These are phyloP conservation scores for Venturia oleaginea DNA, from an alignment of 2,329 filamentous ascomycete species.

Conservation along the genomic window DNA sequence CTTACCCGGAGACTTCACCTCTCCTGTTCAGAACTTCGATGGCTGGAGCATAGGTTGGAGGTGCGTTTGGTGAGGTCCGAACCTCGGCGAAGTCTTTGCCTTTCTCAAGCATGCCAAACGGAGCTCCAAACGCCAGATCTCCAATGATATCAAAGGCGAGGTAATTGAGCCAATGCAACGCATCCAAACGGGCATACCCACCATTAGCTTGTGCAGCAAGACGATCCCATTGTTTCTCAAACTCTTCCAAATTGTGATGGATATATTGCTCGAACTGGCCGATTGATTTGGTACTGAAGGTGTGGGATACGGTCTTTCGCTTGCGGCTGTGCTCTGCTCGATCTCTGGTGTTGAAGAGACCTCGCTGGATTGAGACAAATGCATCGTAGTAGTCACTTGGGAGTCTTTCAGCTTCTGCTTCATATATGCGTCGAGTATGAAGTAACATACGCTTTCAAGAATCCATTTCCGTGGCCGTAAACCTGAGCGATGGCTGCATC, in stretches of 20 bases:
- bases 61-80: constrained; percentile 48
- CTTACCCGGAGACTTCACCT: constrained; percentile 68
- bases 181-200: constrained; percentile 57
- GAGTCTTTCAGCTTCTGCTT: not conserved
- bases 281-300: constrained; percentile 74
- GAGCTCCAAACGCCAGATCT: constrained; percentile 62
- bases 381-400: constrained; percentile 77
- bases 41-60: constrained; percentile 62
- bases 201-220: constrained; percentile 45
- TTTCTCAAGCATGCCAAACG: constrained; percentile 73
- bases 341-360: constrained; percentile 83
- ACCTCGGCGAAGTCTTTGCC: constrained; percentile 72
- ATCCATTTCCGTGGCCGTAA: constrained; percentile 56
- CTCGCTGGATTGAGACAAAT: constrained; percentile 77
- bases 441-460: constrained; percentile 35
- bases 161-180: constrained; percentile 73
- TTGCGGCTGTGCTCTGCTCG: constrained; percentile 77
- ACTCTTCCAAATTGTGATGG: constrained; percentile 64
- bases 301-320: constrained; percentile 80
- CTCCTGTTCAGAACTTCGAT: constrained; percentile 83
- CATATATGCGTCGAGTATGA: not conserved
- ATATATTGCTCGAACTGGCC: constrained; percentile 86
- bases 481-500: constrained; percentile 65
- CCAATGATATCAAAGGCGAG: constrained; percentile 52
- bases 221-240: constrained; percentile 64